phyloP scores from a whole-genome alignment of 192 early-diverging fungal genomes.

The Phycomyces blakesleeanus region DNA sequence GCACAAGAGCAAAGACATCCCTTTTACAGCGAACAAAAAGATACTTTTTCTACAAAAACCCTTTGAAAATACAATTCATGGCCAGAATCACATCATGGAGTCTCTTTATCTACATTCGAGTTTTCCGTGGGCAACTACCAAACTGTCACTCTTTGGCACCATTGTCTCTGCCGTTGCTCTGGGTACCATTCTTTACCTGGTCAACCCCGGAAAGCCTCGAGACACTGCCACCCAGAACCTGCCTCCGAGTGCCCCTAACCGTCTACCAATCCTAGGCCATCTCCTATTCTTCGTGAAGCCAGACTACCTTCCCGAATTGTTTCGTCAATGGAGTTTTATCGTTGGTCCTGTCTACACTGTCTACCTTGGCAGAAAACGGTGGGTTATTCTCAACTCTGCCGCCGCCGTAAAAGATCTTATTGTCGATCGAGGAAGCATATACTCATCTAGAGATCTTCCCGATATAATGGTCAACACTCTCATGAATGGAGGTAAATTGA shows the following conservation, averaged over 20 bases:
- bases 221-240: neutral
- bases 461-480: slow-evolving; percentile 18
- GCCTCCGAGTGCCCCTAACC: slow-evolving; percentile 22
- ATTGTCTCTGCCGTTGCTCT: no score
- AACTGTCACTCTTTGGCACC: no score
- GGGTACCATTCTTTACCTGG: no score
- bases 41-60: no score
- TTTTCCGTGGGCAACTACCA: no score
- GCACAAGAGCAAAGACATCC: no score
- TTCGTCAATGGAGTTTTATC: slow-evolving; percentile 22
- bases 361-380: slow-evolving; percentile 24
- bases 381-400: slow-evolving; percentile 34
- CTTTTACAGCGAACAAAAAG: no score
- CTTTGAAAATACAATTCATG: no score
- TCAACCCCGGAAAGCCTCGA: no score
- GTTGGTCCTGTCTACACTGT: slow-evolving; percentile 35
- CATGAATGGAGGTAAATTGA: slow-evolving; percentile 33
- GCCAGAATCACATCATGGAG: no score
- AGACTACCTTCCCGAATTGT: slow-evolving; percentile 14
- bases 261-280: slow-evolving; percentile 32
- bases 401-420: slow-evolving; percentile 30
- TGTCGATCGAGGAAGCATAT: slow-evolving; percentile 26
- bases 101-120: no score
- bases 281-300: slow-evolving; percentile 14
- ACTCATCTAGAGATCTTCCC: slow-evolving; percentile 35